Evolutionary conservation across 2,329 filamentous ascomycete species (phyloP).

Genomic region (Alternaria longipes): DNA sequence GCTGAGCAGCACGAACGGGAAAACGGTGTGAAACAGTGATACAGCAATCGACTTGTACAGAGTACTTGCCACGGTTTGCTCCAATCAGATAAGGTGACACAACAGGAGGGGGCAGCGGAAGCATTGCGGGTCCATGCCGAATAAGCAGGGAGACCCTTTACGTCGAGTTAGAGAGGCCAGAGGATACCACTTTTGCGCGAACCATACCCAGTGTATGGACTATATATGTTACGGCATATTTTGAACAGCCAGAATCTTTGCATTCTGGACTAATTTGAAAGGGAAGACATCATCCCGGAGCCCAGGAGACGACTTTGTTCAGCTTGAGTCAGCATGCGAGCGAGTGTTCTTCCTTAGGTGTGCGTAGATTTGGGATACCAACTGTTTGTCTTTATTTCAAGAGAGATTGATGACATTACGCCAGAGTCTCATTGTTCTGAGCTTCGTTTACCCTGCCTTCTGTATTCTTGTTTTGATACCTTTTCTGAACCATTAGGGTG

Average conservation of each 20-base stretch:
- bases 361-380: conserved; percentile 34
- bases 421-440: conserved; percentile 11
- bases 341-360: conserved; percentile 18
- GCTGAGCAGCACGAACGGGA: conserved; percentile 66
- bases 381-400: conserved; percentile 13
- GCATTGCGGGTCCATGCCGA: neutral
- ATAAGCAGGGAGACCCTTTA: neutral
- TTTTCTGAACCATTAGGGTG: conserved; percentile 33
- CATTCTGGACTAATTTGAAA: conserved; percentile 11
- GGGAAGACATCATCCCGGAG: neutral
- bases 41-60: neutral
- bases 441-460: conserved; percentile 8
- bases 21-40: conserved; percentile 26
- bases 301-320: conserved; percentile 14
- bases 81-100: neutral
- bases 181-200: conserved; percentile 16
- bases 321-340: conserved; percentile 12
- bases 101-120: neutral
- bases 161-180: neutral
- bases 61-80: neutral
- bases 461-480: conserved; percentile 16
- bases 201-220: neutral
- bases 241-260: conserved; percentile 11
- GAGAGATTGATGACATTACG: conserved; percentile 17
- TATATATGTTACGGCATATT: conserved; percentile 13